Percentiles rank a stretch among this genome's conserved stretches.
Conservation (phyloP, 345 rosid genomes). For the Eucalyptus sideroxylon region DNA sequence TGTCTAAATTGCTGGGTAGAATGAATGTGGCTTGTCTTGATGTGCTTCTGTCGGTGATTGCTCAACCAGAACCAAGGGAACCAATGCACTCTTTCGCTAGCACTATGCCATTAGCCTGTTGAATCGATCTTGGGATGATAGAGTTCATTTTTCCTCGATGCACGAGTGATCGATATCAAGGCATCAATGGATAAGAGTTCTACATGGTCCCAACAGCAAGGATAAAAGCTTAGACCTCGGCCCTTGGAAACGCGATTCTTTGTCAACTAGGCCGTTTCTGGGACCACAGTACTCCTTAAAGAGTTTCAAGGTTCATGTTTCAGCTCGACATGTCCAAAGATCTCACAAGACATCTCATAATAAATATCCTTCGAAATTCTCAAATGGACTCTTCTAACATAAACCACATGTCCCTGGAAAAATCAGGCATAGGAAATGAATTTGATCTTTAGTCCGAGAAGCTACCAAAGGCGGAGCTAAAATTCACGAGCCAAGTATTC, state of each 20-base stretch:
- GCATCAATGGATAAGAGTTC: background rate
- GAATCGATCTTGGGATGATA: background rate
- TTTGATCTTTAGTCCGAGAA: background rate
- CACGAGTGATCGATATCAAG: background rate
- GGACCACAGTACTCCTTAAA: background rate
- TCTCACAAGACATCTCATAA: background rate
- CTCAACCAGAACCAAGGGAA: background rate
- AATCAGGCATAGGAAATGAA: background rate
- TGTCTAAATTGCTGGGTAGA: background rate
- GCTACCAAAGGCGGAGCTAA: background rate
- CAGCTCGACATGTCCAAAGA: background rate
- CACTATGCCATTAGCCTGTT: background rate
- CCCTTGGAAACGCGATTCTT: background rate
- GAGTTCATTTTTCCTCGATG: background rate
- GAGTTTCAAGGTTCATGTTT: background rate
- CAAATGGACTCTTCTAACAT: background rate
- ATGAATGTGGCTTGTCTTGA: background rate
- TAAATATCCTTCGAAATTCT: background rate
- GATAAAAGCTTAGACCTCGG: background rate
- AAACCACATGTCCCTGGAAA: background rate
- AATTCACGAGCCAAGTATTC: background rate
- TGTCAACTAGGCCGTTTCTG: background rate
- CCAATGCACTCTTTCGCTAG: background rate
- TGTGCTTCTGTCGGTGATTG: background rate
- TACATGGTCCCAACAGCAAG: background rate